Base-by-base conservation (phyloP, 768 basidiomycete genomes). In the Leccinum arenicola region DNA sequence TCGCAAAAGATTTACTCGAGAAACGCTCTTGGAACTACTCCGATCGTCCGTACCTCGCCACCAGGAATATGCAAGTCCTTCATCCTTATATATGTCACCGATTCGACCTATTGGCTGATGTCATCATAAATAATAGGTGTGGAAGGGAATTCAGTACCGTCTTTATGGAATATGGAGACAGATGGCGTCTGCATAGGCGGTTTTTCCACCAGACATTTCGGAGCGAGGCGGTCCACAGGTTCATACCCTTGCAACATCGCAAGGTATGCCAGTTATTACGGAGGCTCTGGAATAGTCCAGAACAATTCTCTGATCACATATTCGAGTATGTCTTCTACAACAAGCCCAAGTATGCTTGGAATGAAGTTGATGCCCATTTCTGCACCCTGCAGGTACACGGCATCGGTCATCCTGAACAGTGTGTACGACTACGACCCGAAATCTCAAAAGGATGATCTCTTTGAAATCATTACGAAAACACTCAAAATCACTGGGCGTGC, bases 21-120 rank as follows among this genome's bases (percentile, higher is more conserved):
- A 68, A 71, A 33, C 77, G 81, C 11, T 78, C 80, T 9, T 66
- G 65, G 12, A 77, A 81, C 49, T 83, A 84, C 61, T 82, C 82
- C 5, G 81, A 81, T 60, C 78, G 84, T 8, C 84, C 83, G 23
- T 60, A 55, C 35, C 49, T 73, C 36, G 51, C 62, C 7, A 66
- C 64, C 19, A 63, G 40, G 53, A 53, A 56, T 3, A 8, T 64
- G 66, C 59, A 47, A 54, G 62, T 40, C 5, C 21, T 11, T 9
- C 33, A 21, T 49, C 14, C 23, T 10, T 19, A 36, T 36, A 36
- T 36, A 33, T 14, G n/a, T 45, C n/a, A n/a, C 38, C n/a, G 23
- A 25, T 49, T 50, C 27, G 9, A 25, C 7, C 6, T 23, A 25
- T 51, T 14, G 3, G 48, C 40, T 55, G 9, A 61, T 21, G 10